phyloP scores from a whole-genome alignment of 2,329 filamentous ascomycete species.

The Ascochyta lentis region DNA sequence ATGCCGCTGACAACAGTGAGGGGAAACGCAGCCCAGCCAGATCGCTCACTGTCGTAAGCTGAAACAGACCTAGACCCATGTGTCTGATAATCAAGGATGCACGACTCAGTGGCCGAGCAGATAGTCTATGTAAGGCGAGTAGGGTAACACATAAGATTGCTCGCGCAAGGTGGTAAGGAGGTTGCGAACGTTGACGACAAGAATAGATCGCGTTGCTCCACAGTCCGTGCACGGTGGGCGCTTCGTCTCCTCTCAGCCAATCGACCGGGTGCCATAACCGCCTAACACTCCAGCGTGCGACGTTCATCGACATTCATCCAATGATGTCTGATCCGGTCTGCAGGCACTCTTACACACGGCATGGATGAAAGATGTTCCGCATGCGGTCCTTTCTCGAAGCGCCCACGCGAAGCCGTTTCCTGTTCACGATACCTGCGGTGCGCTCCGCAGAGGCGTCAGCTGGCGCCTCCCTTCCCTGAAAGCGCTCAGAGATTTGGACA shows the following conservation, averaged over 20 bases:
- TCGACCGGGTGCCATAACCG: slow-evolving; percentile 29
- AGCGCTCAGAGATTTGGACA: slow-evolving; percentile 27
- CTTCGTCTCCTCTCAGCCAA: slow-evolving; percentile 21
- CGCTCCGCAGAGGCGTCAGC: slow-evolving; percentile 36
- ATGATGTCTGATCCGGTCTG: slow-evolving; percentile 19
- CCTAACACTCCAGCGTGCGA: slow-evolving; percentile 27
- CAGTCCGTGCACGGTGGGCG: slow-evolving; percentile 10
- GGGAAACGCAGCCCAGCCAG: background rate
- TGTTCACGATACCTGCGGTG: slow-evolving; percentile 20
- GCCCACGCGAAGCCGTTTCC: slow-evolving; percentile 33
- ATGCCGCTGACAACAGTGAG: slow-evolving; percentile 1
- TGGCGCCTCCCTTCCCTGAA: slow-evolving; percentile 35
- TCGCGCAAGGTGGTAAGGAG: slow-evolving; percentile 14
- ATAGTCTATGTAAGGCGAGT: background rate
- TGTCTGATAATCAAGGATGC: background rate
- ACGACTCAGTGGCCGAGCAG: background rate
- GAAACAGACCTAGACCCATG: background rate
- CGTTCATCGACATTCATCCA: slow-evolving; percentile 26
- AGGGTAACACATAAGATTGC: slow-evolving; percentile 9
- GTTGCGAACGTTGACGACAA: slow-evolving; percentile 3
- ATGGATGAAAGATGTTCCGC: slow-evolving; percentile 32
- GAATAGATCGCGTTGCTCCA: slow-evolving; percentile 11
- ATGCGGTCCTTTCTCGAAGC: slow-evolving; percentile 32
- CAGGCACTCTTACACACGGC: slow-evolving; percentile 25
- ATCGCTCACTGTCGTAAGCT: slow-evolving; percentile 5